Evolutionary conservation across 495 filamentous ascomycete genomes (phyloP).

Genomic region (Xylaria sp.): DNA sequence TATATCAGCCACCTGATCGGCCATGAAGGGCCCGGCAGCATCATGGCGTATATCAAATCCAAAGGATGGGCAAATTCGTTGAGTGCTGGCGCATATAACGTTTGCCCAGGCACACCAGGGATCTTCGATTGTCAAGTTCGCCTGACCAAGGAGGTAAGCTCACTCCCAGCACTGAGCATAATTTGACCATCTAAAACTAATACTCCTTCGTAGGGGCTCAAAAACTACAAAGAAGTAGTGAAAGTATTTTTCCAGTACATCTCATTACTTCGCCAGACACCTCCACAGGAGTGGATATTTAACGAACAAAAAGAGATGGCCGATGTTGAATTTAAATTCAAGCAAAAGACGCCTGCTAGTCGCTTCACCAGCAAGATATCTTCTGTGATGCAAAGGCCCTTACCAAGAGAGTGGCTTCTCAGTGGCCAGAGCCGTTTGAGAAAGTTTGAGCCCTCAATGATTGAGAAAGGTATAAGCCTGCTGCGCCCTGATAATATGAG

Average conservation of each 20-base stretch:
- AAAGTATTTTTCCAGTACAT: constrained; percentile 95
- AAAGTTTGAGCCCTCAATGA: constrained; percentile 77
- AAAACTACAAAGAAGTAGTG: constrained; percentile 84
- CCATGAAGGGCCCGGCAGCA: constrained; percentile 95
- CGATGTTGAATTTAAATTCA: constrained; percentile 93
- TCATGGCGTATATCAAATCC: constrained; percentile 91
- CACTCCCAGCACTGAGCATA: neutral
- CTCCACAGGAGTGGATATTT: constrained; percentile 91
- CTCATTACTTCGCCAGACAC: constrained; percentile 78
- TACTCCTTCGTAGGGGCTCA: constrained; percentile 55
- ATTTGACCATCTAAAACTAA: neutral
- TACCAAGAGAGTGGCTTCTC: constrained; percentile 85
- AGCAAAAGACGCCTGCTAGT: constrained; percentile 88
- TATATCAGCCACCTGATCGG: constrained; percentile 95
- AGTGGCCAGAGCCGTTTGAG: constrained; percentile 73
- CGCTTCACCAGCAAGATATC: constrained; percentile 85
- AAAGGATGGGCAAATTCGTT: constrained; percentile 95
- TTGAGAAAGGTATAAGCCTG: constrained; percentile 76
- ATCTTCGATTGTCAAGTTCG: constrained; percentile 82
- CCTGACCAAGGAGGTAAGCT: constrained; percentile 78
- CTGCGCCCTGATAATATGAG: constrained; percentile 90
- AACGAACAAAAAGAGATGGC: constrained; percentile 87
- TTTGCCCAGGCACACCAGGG: constrained; percentile 81
- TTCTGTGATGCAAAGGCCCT: constrained; percentile 85
- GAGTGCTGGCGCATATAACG: constrained; percentile 74